Evolutionary conservation across 2,329 filamentous ascomycete genomes (phyloP).

Genomic region (Fusarium sp.): DNA sequence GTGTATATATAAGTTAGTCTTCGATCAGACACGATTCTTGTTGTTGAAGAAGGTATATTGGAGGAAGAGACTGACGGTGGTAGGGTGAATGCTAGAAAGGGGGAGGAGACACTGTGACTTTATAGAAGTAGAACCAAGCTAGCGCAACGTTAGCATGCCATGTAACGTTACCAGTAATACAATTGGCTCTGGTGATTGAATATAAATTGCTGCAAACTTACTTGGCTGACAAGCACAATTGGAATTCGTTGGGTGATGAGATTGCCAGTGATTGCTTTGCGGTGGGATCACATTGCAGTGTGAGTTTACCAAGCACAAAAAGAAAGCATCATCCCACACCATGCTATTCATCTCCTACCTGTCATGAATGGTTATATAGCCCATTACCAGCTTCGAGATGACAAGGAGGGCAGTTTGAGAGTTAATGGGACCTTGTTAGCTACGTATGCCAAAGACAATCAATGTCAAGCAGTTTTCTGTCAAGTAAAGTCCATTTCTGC

Average conservation of each 20-base stretch:
- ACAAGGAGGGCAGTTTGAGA: not conserved
- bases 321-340: accelerated
- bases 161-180: accelerated
- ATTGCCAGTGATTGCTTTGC: not conserved
- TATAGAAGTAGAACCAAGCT: not conserved
- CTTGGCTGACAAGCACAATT: not conserved
- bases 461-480: not conserved
- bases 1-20: not conserved
- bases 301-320: not conserved
- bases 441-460: not conserved
- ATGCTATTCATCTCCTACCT: not conserved
- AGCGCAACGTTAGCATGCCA: too few species aligned
- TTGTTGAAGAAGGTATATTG: not conserved
- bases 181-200: not conserved
- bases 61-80: not conserved
- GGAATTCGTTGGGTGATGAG: not conserved
- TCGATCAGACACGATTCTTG: too few species aligned
- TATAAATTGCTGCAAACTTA: not conserved
- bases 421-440: not conserved
- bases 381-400: not conserved
- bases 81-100: not conserved
- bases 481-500: not conserved
- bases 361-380: not conserved
- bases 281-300: not conserved
- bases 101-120: not conserved